Evolutionary conservation across 75 land plant species (phyloP), one percentile per base, ranked within the genome.

Genomic region (Pseudotsuga menziesii): DNA sequence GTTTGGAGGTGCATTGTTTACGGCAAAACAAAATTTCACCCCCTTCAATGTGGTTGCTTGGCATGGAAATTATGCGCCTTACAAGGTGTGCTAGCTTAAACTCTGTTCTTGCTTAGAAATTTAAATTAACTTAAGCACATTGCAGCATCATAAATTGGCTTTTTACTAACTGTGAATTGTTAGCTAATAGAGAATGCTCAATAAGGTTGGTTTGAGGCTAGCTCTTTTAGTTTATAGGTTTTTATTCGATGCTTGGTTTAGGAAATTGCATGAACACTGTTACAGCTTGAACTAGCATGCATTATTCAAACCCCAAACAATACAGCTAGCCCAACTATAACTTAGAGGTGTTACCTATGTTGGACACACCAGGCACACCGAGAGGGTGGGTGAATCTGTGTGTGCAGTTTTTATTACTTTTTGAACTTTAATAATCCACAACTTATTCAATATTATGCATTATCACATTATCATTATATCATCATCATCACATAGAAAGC

Each of bases 41-140:
- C 99, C 99, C 25, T 96, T 96, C 78, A 96, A 96, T 88, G 99
- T 96, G 36, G 99, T 96, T 56, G 93, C 99, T 55, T 96, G 99
- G 99, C 98, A 96, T 83, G 99, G 99, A 39, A 96, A 94, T 80
- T 96, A 94, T 84, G 93, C 87, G 0, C 99, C 99, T 25, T 96
- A 89, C 75, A 96, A 96, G 99, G 99, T 96, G 66, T 22, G 41
- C 72, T 69, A 41, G 72, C 23, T 36, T n/a, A 48, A 48, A 75
- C 36, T 57, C 44, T 26, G 27, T 36, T 9, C 64, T 59, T 25
- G 52, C 72, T 72, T 70, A 36, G 36, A 41, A 11, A 73, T 5
- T 19, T 6, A 27, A 39, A 76, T 12, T 76, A 20, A 76, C 36
- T 7, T n/a, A 39, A 17, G 71, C 3, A 57, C 17, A 60, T 52